phyloP scores from a whole-genome alignment of 176 grass and related monocot genomes.

The Aegilops speltoides region DNA sequence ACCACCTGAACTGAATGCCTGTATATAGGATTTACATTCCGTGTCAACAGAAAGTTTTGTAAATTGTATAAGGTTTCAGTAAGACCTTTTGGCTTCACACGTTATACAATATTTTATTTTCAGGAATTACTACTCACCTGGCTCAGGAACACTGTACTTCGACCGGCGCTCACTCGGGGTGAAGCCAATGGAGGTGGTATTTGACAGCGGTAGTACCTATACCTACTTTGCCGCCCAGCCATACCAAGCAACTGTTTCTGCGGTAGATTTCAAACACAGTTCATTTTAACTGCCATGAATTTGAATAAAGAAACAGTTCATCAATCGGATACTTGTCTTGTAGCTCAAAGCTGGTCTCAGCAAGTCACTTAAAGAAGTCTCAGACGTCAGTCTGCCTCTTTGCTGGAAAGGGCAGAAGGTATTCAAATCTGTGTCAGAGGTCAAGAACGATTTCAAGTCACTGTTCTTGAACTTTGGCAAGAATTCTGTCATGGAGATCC shows the following conservation, averaged over 20 bases:
- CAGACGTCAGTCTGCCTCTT: slow-evolving; percentile 57
- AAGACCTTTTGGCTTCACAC: not conserved
- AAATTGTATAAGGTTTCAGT: not conserved
- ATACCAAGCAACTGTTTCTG: slow-evolving; percentile 80
- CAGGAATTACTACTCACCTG: slow-evolving; percentile 95
- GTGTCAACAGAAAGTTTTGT: not conserved
- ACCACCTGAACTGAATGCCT: not conserved
- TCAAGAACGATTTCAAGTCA: slow-evolving; percentile 85
- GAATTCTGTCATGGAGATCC: slow-evolving; percentile 67
- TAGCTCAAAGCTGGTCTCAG: slow-evolving; percentile 70
- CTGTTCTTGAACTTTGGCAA: slow-evolving; percentile 65
- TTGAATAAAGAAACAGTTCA: slow-evolving; percentile 14
- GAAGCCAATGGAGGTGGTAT: slow-evolving; percentile 77
- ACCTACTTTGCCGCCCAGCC: slow-evolving; percentile 69
- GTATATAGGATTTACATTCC: not conserved
- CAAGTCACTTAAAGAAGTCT: slow-evolving; percentile 55
- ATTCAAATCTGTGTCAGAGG: slow-evolving; percentile 83
- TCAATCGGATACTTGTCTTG: slow-evolving; percentile 24
- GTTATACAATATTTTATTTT: slow-evolving; percentile 11
- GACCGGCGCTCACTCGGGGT: slow-evolving; percentile 48
- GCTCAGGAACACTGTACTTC: slow-evolving; percentile 59
- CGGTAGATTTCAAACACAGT: slow-evolving; percentile 40
- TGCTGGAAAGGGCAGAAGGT: slow-evolving; percentile 89
- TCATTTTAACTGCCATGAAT: not conserved
- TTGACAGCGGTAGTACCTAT: slow-evolving; percentile 93